Evolutionary conservation across 2,329 filamentous ascomycete species (phyloP), one percentile per base, ranked within the genome.

Genomic region (Metarhizium rileyi): DNA sequence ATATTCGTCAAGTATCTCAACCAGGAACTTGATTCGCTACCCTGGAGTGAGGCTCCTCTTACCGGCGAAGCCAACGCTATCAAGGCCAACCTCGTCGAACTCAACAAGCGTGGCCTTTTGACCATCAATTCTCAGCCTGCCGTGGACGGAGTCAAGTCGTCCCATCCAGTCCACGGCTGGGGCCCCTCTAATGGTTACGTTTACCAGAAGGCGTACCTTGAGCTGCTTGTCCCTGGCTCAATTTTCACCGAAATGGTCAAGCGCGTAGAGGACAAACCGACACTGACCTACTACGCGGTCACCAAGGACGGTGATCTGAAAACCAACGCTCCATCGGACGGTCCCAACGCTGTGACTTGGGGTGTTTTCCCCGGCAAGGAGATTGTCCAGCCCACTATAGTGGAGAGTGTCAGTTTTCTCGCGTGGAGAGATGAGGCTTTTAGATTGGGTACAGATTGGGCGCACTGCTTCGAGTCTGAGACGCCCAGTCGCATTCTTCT

Each of bases 361-460:
- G 93, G 93, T 68, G 94, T 98, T 30, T 98, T 97, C 73, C 91
- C 93, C 0, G 93, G 93, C 51, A 95, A 97, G 67, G 93, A 98
- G 69, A 96, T 98, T 63, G 90, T 98, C n/a, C 93, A 98, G 68
- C 93, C 93, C 14, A 98, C 93, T n/a, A 96, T 98, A 60, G 93
- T 98, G 47, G 93, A 98, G 71, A 94, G 88, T 18, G 85, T 98
- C 65, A 95, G 88, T 66, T 98, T 98, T 78, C 74, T 98, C 48
- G 93, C 93, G 2, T 98, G 93, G 93, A 95, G 95, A 70, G 93
- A 98, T 59, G 93, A 98, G 69, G 94, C 95, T 16, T 98, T 90
- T 74, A 82, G 87, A 53, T 78, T 98, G 9, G 93, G 93, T 49
- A 78, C 86, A 51, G 90, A 98, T 63, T 98, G 93, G 93, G 87